Percentiles rank a stretch among this genome's conserved stretches.
Conservation (phyloP, 164 flowering plant genomes). For the Tetracentron sinense region DNA sequence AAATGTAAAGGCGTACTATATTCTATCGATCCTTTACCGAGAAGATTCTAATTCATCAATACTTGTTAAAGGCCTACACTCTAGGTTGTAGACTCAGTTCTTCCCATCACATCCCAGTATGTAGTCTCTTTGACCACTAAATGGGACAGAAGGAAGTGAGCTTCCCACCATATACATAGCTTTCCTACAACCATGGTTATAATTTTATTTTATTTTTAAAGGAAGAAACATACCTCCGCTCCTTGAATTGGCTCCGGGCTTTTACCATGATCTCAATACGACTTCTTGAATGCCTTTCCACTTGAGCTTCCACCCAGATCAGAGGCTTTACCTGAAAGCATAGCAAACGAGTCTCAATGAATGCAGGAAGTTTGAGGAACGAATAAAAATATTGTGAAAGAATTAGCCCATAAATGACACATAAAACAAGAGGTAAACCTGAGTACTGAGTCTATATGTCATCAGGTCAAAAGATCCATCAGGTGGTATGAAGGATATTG, state of each 20-base stretch:
- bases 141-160: no score
- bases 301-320: slow-evolving; percentile 98
- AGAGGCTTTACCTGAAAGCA: slow-evolving; percentile 81
- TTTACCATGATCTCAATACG: slow-evolving; percentile 89
- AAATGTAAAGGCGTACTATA: no score
- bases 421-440: slow-evolving; percentile 43
- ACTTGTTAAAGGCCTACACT: no score
- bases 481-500: slow-evolving; percentile 96
- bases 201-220: background rate
- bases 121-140: no score
- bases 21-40: no score
- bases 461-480: slow-evolving; percentile 98
- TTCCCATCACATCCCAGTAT: no score
- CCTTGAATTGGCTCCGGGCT: slow-evolving; percentile 97
- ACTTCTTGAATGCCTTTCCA: slow-evolving; percentile 91
- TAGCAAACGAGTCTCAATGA: slow-evolving; percentile 9
- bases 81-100: no score
- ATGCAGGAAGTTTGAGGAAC: background rate
- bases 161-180: no score
- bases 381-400: background rate
- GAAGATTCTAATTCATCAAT: no score
- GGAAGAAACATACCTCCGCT: slow-evolving; percentile 68
- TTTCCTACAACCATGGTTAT: no score
- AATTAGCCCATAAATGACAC: background rate
- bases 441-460: slow-evolving; percentile 96